Evolutionary conservation across 2,329 filamentous ascomycete species (phyloP).

Genomic region (Clonostachys chloroleuca): DNA sequence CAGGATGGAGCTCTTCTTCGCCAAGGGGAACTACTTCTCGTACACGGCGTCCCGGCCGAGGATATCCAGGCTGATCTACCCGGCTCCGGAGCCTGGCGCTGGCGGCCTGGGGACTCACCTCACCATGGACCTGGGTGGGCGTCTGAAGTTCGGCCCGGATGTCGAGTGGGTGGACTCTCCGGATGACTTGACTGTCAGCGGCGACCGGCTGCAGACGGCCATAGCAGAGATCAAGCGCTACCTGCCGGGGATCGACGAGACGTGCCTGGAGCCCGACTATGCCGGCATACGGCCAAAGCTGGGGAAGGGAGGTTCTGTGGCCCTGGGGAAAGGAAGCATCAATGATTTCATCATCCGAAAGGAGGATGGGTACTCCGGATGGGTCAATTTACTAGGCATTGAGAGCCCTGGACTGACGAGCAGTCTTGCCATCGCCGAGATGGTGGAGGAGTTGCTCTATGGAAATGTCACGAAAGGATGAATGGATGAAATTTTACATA

Average conservation of each 20-base stretch:
- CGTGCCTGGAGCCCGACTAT: constrained; percentile 73
- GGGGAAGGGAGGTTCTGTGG: constrained; percentile 52
- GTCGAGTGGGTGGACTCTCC: constrained; percentile 84
- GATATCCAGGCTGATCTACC: constrained; percentile 77
- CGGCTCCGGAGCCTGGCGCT: constrained; percentile 75
- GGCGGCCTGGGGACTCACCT: constrained; percentile 90
- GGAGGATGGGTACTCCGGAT: constrained; percentile 75
- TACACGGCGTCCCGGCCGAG: constrained; percentile 63
- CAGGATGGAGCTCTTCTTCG: constrained; percentile 66
- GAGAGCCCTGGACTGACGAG: constrained; percentile 92
- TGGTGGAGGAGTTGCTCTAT: constrained; percentile 55
- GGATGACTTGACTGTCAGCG: constrained; percentile 64
- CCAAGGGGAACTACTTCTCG: constrained; percentile 94
- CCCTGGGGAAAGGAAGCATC: constrained; percentile 58
- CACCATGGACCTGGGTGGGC: constrained; percentile 81
- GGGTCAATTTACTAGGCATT: constrained; percentile 87
- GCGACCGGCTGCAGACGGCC: constrained; percentile 58
- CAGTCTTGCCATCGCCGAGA: constrained; percentile 77
- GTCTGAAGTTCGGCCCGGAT: constrained; percentile 89
- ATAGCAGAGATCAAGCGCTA: constrained; percentile 74
- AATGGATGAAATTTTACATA: no score
- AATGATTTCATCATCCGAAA: constrained; percentile 78
- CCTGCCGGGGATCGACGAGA: constrained; percentile 66
- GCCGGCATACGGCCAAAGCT: constrained; percentile 90
- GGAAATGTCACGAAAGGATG: constrained; percentile 6